Percentiles rank a stretch among this genome's conserved stretches.
Conservation (phyloP, 805 yeast species). For the Lipomyces sp. region DNA sequence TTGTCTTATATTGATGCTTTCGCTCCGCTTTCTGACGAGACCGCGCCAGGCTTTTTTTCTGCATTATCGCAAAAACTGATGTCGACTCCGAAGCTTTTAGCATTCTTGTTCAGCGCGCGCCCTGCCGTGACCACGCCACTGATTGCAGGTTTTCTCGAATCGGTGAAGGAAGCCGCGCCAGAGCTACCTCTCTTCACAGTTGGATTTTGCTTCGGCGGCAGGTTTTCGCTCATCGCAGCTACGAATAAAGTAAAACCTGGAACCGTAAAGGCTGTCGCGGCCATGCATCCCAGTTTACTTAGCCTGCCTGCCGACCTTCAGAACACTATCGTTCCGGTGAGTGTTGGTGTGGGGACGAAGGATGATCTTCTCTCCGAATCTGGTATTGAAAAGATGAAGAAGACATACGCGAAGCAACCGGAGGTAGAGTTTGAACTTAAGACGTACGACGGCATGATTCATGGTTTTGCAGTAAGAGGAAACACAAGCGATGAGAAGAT, state of each 20-base stretch:
- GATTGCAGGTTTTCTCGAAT: conserved; percentile 13
- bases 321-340: conserved; percentile 11
- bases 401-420: background rate
- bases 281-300: conserved; percentile 17
- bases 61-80: background rate
- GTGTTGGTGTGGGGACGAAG: conserved; percentile 14
- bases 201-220: conserved; percentile 27
- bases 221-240: conserved; percentile 11
- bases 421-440: conserved; percentile 5
- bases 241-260: conserved; percentile 5
- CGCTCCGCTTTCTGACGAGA: conserved; percentile 2
- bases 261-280: conserved; percentile 17
- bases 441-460: conserved; percentile 15
- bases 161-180: conserved; percentile 1
- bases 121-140: conserved; percentile 5
- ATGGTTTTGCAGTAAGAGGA: conserved; percentile 23
- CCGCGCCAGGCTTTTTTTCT: background rate
- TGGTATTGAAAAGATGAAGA: conserved; percentile 2
- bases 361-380: conserved; percentile 3
- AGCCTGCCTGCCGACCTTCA: conserved; percentile 13
- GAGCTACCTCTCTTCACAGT: conserved; percentile 11
- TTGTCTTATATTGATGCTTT: background rate
- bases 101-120: conserved; percentile 4
- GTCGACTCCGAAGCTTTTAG: background rate
- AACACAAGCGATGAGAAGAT: conserved; percentile 7